Conservation (phyloP, 352 stramenopile genomes). For the Phytophthora sojae region DNA sequence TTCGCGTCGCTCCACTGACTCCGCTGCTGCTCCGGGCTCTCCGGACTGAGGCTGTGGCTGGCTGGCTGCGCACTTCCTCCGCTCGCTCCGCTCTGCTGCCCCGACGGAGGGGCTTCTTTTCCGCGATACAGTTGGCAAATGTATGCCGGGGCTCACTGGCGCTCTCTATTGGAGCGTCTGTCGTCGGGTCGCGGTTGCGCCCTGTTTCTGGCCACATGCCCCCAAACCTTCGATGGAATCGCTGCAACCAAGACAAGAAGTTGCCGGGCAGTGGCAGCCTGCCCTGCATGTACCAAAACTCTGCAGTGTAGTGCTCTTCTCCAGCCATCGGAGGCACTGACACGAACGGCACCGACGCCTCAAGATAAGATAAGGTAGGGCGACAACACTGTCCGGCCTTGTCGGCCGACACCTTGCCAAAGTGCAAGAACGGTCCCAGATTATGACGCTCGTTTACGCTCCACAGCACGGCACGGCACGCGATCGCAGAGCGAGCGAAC, state of each 20-base stretch:
- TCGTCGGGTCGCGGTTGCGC: background rate
- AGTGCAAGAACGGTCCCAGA: background rate
- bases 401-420: background rate
- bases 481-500: background rate
- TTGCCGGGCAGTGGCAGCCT: background rate
- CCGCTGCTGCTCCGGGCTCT: background rate
- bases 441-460: background rate
- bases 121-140: conserved; percentile 16
- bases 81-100: conserved; percentile 5
- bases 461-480: background rate
- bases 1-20: background rate
- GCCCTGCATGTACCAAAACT: background rate
- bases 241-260: background rate
- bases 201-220: background rate
- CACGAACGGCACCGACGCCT: background rate
- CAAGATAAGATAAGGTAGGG: background rate
- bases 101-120: conserved; percentile 19
- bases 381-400: background rate
- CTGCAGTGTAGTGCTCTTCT: background rate
- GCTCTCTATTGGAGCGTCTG: conserved; percentile 24
- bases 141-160: conserved; percentile 21
- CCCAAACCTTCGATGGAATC: background rate
- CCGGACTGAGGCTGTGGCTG: conserved; percentile 4
- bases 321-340: background rate
- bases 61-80: background rate